phyloP scores from a whole-genome alignment of 192 early-diverging fungal genomes.

The Podila minutissima region DNA sequence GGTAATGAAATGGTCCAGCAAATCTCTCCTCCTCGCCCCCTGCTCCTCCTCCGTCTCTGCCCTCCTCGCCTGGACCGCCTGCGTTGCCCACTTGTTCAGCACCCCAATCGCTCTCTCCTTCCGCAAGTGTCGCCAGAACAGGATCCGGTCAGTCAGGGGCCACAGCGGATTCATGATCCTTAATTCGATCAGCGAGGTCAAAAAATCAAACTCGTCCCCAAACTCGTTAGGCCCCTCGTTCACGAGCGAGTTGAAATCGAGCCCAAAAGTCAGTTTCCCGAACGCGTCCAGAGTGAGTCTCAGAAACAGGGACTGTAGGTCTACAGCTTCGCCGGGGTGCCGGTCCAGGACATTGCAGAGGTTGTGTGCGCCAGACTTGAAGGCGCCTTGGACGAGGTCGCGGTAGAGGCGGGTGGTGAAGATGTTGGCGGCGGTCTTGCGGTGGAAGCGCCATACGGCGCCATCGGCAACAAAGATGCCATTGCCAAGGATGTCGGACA shows the following conservation, averaged over 20 bases:
- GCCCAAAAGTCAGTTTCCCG: constrained; percentile 15
- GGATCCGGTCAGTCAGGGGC: constrained; percentile 18
- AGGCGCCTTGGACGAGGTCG: not conserved
- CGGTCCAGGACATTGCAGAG: not conserved
- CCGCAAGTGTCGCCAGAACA: not conserved
- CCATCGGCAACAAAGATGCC: constrained; percentile 64
- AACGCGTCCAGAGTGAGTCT: constrained; percentile 27
- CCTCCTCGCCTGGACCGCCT: constrained; percentile 12
- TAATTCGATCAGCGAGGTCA: constrained; percentile 19
- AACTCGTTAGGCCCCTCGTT: constrained; percentile 16
- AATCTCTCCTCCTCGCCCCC: constrained; percentile 2
- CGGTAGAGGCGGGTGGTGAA: not conserved
- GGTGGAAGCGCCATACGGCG: constrained; percentile 48
- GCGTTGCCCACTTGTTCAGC: constrained; percentile 9
- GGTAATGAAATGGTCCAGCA: constrained; percentile 49
- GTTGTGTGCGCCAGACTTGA: not conserved
- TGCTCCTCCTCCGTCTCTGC: not conserved
- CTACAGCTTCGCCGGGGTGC: constrained; percentile 3
- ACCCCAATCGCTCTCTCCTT: not conserved
- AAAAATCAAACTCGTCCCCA: constrained; percentile 57
- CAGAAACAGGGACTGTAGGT: constrained; percentile 45
- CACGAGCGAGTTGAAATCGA: not conserved
- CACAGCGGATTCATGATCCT: constrained; percentile 17
- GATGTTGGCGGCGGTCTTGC: constrained; percentile 40
- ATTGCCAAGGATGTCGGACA: constrained; percentile 49